Base-by-base conservation (phyloP, 2,329 filamentous ascomycete genomes). In the Lomentospora prolificans region DNA sequence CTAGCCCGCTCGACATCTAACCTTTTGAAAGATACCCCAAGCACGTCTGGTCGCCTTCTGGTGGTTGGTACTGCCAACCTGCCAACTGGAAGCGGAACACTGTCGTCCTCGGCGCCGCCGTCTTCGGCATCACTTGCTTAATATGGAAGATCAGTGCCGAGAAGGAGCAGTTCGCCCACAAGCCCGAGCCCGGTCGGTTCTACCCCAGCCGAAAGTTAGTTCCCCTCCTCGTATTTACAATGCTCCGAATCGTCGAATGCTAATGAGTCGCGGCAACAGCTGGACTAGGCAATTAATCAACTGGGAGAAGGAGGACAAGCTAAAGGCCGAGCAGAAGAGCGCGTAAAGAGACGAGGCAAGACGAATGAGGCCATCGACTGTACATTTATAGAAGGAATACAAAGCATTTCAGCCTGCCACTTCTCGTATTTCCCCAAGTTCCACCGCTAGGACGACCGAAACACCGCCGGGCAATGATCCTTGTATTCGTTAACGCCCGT, bases 31-130 rank as follows among this genome's bases (percentile, higher is more conserved):
- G 90, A 68, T 96, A 96, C 75, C 91, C 90, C 72, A 96, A 96
- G 80, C 92, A 99, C 80, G 90, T 99, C 80, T 99, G 94, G 94
- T 97, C 94, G 67, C 94, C 94, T 60, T 80, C 92, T 62, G 94
- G 94, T 80, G 94, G 94, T 74, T 99, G 94, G 94, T 99, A 99
- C 74, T 77, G 86, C 55, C 92, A 95, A 71, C 94, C 94, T 55
- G 78, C 81, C 63, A 99, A 99, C 80, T 99, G 94, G 94, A 94
- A 87, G 71, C 75, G 77, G 66, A 99, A 99, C 78, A 99, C 94
- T 4, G 79, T 86, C 56, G 77, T 94, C 62, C 84, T 90, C 68
- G 81, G 81, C 58, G 79, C 76, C 51, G 80, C 86, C 56, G 76
- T 94, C 53, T 62, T 86, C 62, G 85, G 87, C 60, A 78, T 95